Base-by-base conservation (phyloP, 306 rosid genomes). In the Vachellia pachyceras region DNA sequence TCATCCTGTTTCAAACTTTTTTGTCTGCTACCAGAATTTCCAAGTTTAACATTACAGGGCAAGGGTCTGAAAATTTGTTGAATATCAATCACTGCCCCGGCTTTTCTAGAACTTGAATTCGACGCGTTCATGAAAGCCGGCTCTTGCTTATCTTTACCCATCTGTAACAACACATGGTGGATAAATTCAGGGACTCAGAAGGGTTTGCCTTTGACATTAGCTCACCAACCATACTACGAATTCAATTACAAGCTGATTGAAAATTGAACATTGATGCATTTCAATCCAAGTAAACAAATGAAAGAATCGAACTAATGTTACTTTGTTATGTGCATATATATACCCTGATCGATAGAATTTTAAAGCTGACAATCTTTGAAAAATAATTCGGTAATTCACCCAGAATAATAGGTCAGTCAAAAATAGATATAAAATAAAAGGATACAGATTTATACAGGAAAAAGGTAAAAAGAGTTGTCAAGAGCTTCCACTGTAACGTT, bases 401-500 rank as follows among this genome's bases (percentile, higher is more conserved):
- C 77, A 63, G 75, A 88, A 83, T n/a, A n/a, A n/a, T 84, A 81
- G 68, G 87, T 77, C 76, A 86, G 87, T 78, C 49, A 72, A 63
- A 87, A 89, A 67, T 23, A 14, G 57, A 65, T n/a, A 79, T 66
- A 33, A 49, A 79, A 81, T 64, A 63, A 20, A 77, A 76, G 64
- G 84, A 71, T 77, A 77, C 67, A 65, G 80, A 71, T 85, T 89
- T 90, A 85, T 81, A 88, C 90, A 91, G 33, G 75, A 75, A 29
- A 68, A 80, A 45, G 40, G 78, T 33, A 73, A 29, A 79, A 79
- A 76, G 52, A 79, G 44, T 55, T 14, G 77, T 49, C 60, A 81
- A 52, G 94, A 90, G 68, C 79, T 82, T 87, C 91, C 86, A 60
- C 85, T 89, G 82, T 88, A 91, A 77, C 95, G 93, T 80, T 80